A percentile compares a stretch with the other conserved stretches of the same genome.
Evolutionary conservation across 768 basidiomycete species (phyloP).

Genomic region (Mycena galopus): DNA sequence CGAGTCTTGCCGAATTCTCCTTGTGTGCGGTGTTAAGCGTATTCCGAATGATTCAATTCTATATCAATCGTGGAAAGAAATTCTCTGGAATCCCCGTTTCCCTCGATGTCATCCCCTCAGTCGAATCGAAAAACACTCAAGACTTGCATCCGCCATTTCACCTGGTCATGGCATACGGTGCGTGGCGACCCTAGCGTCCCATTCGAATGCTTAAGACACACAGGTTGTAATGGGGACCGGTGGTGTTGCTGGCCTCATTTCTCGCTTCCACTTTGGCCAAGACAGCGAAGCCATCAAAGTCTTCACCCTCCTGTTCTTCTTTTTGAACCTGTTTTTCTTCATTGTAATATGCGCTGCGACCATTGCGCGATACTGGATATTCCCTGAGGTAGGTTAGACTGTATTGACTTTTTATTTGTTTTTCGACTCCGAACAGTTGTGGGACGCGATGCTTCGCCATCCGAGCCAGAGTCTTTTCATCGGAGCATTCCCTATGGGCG

Average conservation of each 20-base stretch:
- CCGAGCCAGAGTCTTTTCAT: conserved; percentile 65
- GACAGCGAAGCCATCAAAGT: conserved; percentile 49
- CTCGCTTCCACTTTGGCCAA: conserved; percentile 62
- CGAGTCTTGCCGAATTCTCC: too few species aligned
- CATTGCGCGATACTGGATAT: conserved; percentile 55
- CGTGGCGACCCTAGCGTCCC: background rate
- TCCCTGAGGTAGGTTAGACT: conserved; percentile 42
- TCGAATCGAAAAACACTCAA: conserved; percentile 45
- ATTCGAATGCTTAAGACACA: background rate
- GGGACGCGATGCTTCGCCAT: conserved; percentile 61
- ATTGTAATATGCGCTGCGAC: conserved; percentile 55
- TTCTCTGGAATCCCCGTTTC: conserved; percentile 36
- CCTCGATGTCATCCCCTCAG: conserved; percentile 23
- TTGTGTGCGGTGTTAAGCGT: too few species aligned
- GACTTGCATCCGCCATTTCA: conserved; percentile 61
- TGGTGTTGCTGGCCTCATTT: conserved; percentile 58
- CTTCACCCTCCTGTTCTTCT: conserved; percentile 61
- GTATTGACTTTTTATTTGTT: background rate
- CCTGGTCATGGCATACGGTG: conserved; percentile 67
- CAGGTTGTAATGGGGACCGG: conserved; percentile 68
- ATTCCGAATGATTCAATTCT: too few species aligned
- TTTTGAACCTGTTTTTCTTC: conserved; percentile 60
- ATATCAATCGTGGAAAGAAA: too few species aligned
- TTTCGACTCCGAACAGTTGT: conserved; percentile 39
- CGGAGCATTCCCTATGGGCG: conserved; percentile 62